These are phyloP conservation scores for Psidium friedrichsthalianum DNA, from an alignment of 345 rosid genomes.

Conservation along the genomic window DNA sequence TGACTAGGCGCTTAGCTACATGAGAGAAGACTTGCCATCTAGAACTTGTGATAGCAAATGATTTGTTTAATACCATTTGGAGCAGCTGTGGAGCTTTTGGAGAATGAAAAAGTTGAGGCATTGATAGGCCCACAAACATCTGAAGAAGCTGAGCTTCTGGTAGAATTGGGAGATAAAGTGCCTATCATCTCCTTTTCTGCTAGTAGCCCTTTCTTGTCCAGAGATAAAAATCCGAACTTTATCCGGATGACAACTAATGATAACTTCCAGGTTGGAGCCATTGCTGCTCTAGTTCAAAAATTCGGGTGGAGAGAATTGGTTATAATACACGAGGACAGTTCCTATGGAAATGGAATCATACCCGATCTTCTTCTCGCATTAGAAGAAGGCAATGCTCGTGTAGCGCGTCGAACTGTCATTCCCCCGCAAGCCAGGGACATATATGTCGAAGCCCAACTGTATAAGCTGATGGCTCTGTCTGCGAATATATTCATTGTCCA, in stretches of 20 bases:
- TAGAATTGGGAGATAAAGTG: neutral
- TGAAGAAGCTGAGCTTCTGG: neutral
- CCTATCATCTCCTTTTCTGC: neutral
- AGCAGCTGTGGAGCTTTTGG: neutral
- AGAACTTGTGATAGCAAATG: neutral
- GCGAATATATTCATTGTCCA: neutral
- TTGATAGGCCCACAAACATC: neutral
- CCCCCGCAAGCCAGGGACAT: neutral
- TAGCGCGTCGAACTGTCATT: neutral
- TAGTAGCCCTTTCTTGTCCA: neutral
- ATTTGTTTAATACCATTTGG: neutral
- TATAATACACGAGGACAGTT: slow-evolving; percentile 8
- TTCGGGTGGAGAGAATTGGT: slow-evolving; percentile 16
- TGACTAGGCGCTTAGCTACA: neutral
- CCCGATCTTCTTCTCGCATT: neutral
- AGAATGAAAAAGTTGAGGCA: neutral
- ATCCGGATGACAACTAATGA: slow-evolving; percentile 8
- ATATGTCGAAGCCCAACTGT: neutral
- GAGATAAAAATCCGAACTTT: neutral
- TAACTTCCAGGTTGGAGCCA: slow-evolving; percentile 1
- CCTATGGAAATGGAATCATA: neutral
- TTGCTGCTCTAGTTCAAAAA: slow-evolving; percentile 3
- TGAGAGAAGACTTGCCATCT: neutral
- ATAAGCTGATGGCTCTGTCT: neutral
- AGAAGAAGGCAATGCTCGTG: neutral